These are phyloP conservation scores for Cucumis melo DNA, from an alignment of 306 rosid genomes.

Conservation along the genomic window DNA sequence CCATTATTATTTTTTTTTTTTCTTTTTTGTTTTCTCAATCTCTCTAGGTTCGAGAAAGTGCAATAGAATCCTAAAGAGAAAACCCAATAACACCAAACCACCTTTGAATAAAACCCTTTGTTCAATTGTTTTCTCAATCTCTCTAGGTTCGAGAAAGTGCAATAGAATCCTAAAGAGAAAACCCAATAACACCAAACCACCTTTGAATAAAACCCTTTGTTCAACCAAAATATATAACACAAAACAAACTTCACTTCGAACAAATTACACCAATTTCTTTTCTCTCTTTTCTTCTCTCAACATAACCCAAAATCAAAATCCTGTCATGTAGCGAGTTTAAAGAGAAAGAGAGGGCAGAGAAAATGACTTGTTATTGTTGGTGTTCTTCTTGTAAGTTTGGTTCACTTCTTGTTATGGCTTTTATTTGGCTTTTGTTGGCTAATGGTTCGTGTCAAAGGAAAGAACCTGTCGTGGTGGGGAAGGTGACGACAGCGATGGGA, in stretches of 20 bases:
- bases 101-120: neutral
- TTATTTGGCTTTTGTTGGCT: neutral
- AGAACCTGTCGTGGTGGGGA: neutral
- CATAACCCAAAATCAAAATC: neutral
- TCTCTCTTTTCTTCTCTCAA: neutral
- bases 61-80: neutral
- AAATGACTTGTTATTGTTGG: neutral
- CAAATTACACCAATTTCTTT: neutral
- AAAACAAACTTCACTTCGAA: neutral
- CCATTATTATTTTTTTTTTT: neutral
- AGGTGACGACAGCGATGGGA: neutral
- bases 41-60: conserved; percentile 1
- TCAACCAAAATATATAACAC: neutral
- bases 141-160: neutral
- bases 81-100: neutral
- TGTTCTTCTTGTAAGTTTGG: neutral
- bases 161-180: neutral
- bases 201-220: neutral
- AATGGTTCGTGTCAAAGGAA: neutral
- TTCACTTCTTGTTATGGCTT: neutral
- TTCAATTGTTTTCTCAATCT: neutral
- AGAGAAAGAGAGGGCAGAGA: neutral
- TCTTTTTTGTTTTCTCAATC: neutral
- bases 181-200: neutral
- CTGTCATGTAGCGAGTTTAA: neutral